phyloP scores from a whole-genome alignment of 345 rosid species.

The Syzygium oleosum region DNA sequence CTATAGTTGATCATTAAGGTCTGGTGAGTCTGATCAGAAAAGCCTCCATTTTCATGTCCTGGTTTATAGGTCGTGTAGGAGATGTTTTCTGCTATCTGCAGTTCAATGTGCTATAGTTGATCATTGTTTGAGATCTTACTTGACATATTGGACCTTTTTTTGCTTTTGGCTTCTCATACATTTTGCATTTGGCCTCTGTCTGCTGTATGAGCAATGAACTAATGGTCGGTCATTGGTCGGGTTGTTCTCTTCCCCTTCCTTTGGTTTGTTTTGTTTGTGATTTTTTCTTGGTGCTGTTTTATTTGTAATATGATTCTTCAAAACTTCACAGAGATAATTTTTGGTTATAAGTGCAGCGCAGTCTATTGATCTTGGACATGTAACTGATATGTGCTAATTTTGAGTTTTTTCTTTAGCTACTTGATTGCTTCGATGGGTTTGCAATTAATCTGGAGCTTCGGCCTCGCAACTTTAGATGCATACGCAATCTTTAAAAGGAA shows the following conservation, averaged over 20 bases:
- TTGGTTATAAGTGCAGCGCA: background rate
- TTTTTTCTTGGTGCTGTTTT: background rate
- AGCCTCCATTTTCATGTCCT: background rate
- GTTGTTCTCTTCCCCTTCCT: background rate
- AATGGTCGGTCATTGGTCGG: background rate
- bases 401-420: constrained; percentile 28
- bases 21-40: background rate
- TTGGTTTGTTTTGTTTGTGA: background rate
- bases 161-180: background rate
- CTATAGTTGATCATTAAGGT: background rate
- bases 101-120: background rate
- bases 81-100: background rate
- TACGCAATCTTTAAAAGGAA: constrained; percentile 51
- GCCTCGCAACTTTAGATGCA: constrained; percentile 56
- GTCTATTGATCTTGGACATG: background rate
- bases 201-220: background rate
- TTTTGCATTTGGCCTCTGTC: background rate
- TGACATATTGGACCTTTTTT: background rate
- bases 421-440: constrained; percentile 87
- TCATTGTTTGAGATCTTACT: background rate
- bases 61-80: background rate
- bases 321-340: background rate
- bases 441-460: constrained; percentile 77
- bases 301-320: background rate
- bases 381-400: background rate